These are phyloP conservation scores for Aethionema arabicum DNA, from an alignment of 345 rosid genomes.

Conservation along the genomic window DNA sequence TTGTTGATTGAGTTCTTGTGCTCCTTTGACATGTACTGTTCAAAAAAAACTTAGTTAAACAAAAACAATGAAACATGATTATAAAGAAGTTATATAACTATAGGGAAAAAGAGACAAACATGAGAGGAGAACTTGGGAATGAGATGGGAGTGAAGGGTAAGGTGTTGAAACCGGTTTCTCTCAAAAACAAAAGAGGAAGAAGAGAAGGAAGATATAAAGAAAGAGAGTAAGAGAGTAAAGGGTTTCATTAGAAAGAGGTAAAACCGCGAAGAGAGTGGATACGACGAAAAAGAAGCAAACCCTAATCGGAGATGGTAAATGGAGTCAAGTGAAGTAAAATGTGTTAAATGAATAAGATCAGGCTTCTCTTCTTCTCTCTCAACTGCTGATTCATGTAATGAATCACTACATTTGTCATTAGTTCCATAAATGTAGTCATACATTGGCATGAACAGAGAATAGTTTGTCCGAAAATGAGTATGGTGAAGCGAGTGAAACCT, in stretches of 20 bases:
- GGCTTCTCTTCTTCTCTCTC: slow-evolving; percentile 45
- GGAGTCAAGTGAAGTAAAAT: slow-evolving; percentile 55
- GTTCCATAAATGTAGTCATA: slow-evolving; percentile 52
- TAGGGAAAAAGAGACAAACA: slow-evolving; percentile 15
- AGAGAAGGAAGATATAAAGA: slow-evolving; percentile 35
- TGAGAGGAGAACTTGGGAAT: slow-evolving; percentile 41
- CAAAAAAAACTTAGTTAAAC: background rate
- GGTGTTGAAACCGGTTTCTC: slow-evolving; percentile 35
- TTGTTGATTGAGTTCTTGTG: slow-evolving; percentile 45
- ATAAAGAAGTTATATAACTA: background rate
- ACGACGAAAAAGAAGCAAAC: slow-evolving; percentile 53
- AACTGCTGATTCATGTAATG: slow-evolving; percentile 37
- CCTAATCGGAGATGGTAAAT: slow-evolving; percentile 57
- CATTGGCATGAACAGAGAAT: slow-evolving; percentile 53
- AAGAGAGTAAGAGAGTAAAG: slow-evolving; percentile 33
- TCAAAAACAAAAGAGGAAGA: slow-evolving; percentile 32
- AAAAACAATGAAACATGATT: background rate
- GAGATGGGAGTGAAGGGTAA: slow-evolving; percentile 40
- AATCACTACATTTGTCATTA: slow-evolving; percentile 38
- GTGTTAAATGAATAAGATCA: slow-evolving; percentile 54
- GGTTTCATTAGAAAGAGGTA: slow-evolving; percentile 46
- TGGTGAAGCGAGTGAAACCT: slow-evolving; percentile 59
- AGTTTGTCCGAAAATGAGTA: slow-evolving; percentile 53
- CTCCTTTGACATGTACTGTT: slow-evolving; percentile 44
- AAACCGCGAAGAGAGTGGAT: slow-evolving; percentile 41